phyloP scores from a whole-genome alignment of 306 rosid genomes.

The Macrotyloma uniflorum region DNA sequence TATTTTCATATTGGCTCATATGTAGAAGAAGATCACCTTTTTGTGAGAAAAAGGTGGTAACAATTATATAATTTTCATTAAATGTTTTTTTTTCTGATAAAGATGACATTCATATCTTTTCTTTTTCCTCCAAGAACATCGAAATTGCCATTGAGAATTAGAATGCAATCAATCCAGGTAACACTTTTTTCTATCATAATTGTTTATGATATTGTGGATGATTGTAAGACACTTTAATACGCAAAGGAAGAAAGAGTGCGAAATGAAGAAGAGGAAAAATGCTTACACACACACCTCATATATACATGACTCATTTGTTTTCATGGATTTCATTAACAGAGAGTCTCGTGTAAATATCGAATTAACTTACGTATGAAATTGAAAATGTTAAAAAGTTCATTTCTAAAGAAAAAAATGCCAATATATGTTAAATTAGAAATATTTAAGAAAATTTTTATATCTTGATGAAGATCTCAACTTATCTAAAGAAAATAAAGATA shows the following conservation, averaged over 20 bases:
- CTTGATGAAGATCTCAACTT: too few relatives aligned
- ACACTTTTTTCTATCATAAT: background rate
- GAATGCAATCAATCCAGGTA: background rate
- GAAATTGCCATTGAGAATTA: background rate
- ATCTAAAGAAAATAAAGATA: too few relatives aligned
- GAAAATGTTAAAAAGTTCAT: background rate
- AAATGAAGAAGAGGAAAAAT: background rate
- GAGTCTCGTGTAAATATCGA: background rate
- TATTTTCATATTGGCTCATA: background rate
- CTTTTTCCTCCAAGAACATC: background rate
- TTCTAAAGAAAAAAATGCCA: too few relatives aligned
- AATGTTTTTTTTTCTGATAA: too few relatives aligned
- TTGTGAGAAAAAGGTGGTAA: background rate
- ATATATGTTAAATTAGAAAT: too few relatives aligned
- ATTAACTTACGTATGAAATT: background rate
- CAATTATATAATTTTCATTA: background rate
- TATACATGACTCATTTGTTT: background rate
- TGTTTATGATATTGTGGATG: conserved; percentile 10
- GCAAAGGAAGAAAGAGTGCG: conserved; percentile 2
- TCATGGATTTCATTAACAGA: background rate
- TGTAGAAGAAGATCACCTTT: background rate
- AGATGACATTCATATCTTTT: background rate
- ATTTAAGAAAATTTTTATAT: too few relatives aligned
- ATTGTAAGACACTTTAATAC: conserved; percentile 24
- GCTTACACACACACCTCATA: background rate